Evolutionary conservation across 805 yeast genomes (phyloP), one percentile per base, ranked within the genome.

Genomic region (Saccharomycopsis babjevae): DNA sequence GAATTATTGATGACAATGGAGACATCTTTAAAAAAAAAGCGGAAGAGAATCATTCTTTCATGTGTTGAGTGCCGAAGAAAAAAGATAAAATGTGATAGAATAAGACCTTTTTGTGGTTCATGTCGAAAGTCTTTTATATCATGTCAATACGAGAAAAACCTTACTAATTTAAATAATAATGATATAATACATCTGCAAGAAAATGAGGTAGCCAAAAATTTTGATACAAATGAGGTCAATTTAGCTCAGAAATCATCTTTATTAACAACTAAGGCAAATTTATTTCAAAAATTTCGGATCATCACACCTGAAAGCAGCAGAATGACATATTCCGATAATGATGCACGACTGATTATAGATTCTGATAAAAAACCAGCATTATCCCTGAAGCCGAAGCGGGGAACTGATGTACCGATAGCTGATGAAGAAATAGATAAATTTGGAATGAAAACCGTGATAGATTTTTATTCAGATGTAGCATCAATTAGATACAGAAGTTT

Each of bases 1-100:
- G 5, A 34, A 34, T 34, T 34, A 34, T 34, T 13, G 10, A 10
- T 34, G 11, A 13, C 10, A 46, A 46, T 46, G 52, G 58, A 40
- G 13, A 40, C 11, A 10, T 22, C 32, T 13, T 11, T 22, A 16
- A 56, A 40, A 13, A 61, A 61, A 32, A 25, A 61, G 54, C 55
- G 59, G 30, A 50, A 25, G 18, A 58, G 66, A 54, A 52, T 56
- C 16, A 73, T 74, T 1, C 70, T 71, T 6, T 72, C 76, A 5
- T 73, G 76, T 61, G 57, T 69, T 15, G 69, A 67, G 54, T 73
- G 76, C 57, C 66, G 75, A 36, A 63, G 72, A 52, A 67, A 73
- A 42, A 73, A 72, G 61, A 67, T 71, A 60, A 72, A 54, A 59
- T 73, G 75, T 63, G 74, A 71, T 60, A 61, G 74, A 39, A 59